Evolutionary conservation across 495 filamentous ascomycete species (phyloP).

Genomic region (Bathelium albidoporum): DNA sequence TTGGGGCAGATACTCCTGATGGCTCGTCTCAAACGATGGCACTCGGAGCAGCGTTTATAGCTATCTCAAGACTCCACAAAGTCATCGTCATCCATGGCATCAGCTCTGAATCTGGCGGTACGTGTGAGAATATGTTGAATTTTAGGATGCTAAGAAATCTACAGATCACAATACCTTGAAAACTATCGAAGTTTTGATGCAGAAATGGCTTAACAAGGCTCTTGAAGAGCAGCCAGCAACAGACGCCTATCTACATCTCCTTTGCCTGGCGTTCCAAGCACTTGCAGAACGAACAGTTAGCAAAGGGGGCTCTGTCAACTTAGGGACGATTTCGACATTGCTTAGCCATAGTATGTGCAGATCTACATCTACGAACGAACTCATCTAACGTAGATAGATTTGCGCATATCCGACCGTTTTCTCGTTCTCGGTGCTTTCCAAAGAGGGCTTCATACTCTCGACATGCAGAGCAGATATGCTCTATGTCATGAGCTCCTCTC

Average conservation of each 20-base stretch:
- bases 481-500: not conserved
- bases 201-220: not conserved
- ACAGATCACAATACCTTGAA: not conserved
- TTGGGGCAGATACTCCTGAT: not conserved
- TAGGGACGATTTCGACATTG: not conserved
- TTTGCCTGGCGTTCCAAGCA: not conserved
- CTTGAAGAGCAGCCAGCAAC: not conserved
- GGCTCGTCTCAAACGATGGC: not conserved
- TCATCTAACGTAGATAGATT: not conserved
- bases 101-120: not conserved
- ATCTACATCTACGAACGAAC: not conserved
- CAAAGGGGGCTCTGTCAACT: not conserved
- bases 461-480: not conserved
- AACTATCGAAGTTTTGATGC: not conserved
- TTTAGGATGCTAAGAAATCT: not conserved
- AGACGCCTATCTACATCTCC: not conserved
- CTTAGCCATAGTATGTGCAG: not conserved
- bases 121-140: not conserved
- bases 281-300: not conserved
- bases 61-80: not conserved
- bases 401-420: not conserved
- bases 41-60: not conserved
- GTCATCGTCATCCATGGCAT: not conserved
- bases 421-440: not conserved
- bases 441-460: not conserved